Percentiles rank a stretch among this genome's conserved stretches.
These are phyloP conservation scores for Pichia nanzhaoensis DNA, from an alignment of 805 yeast genomes.

Conservation along the genomic window DNA sequence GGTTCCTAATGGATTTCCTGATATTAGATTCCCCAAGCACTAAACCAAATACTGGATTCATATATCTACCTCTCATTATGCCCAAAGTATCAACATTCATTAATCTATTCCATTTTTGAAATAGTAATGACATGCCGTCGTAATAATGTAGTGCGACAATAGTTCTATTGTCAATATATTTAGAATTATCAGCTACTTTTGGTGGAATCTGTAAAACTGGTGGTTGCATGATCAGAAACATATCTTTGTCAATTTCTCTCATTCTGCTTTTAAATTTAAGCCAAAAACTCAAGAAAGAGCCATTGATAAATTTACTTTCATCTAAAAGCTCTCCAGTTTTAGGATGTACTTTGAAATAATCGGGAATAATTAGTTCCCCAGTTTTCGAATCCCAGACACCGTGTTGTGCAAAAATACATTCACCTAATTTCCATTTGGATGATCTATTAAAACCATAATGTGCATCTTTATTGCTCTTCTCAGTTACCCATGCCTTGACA, in stretches of 20 bases:
- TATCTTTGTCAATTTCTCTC: conserved; percentile 37
- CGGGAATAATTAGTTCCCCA: conserved; percentile 37
- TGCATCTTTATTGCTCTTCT: conserved; percentile 43
- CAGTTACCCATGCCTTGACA: conserved; percentile 57
- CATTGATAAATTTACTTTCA: conserved; percentile 53
- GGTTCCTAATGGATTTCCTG: conserved; percentile 61
- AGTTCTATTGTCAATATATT: conserved; percentile 53
- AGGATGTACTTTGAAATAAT: conserved; percentile 44
- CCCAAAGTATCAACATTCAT: conserved; percentile 90
- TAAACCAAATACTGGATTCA: conserved; percentile 63
- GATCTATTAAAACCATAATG: conserved; percentile 68
- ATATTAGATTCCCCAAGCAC: conserved; percentile 80
- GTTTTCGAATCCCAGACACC: conserved; percentile 61
- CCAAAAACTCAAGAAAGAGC: conserved; percentile 60
- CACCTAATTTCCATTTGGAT: conserved; percentile 60
- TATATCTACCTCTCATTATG: conserved; percentile 69
- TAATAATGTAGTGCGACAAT: conserved; percentile 86
- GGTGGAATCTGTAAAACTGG: conserved; percentile 83
- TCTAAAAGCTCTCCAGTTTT: conserved; percentile 36
- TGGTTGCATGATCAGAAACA: conserved; percentile 65
- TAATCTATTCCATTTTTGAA: conserved; percentile 76
- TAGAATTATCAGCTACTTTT: conserved; percentile 39
- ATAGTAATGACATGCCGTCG: conserved; percentile 91
- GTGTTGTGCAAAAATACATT: conserved; percentile 75
- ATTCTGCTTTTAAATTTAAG: conserved; percentile 41